Base-by-base conservation (phyloP, 805 yeast species). In the Yamadazyma olivae region DNA sequence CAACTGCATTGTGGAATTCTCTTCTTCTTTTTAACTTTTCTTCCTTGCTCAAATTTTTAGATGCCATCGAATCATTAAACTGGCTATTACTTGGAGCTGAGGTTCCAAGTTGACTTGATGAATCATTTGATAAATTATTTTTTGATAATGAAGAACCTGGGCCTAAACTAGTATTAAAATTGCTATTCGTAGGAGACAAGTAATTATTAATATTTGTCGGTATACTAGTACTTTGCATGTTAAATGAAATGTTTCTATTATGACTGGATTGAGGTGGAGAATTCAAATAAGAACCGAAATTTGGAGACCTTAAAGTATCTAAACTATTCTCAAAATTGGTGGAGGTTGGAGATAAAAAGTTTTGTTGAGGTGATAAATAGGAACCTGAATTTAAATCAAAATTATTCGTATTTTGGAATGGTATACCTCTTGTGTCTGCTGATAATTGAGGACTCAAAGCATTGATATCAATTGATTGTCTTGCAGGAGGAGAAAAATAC, bases 1-100 rank as follows among this genome's bases (percentile, higher is more conserved):
- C 98, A 4, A 90, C 97, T 1, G 95, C 96, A 54, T 90, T 90
- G 58, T 90, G 98, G 43, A 88, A 81, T 54, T 89, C 96, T 41
- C 95, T 67, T 44, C 96, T 73, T 44, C 95, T 72, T 42, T 79
- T 75, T 36, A 84, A 57, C 52, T 83, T 84, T 40, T 83, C 88
- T 35, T 83, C 95, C 50, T 77, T 79, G 3, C 74, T 59, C 43
- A 68, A 49, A 37, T 59, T 68, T 38, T 61, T 65, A 3, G 67
- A 53, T 6, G 64, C 52, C 6, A 27, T 10, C 14, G 25, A 25
- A 4, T 49, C 38, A 0, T 44, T 21, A 2, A 49, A 44, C 39
- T 30, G 22, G 20, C 33, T 27, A n/a, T 29, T 19, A 17, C 29
- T 10, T 28, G 65, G 66, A 1, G 61, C 63, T 2, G 69, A 61